Evolutionary conservation across 1,284 basidiomycete species (phyloP).

Genomic region (Termitomyces sp.): DNA sequence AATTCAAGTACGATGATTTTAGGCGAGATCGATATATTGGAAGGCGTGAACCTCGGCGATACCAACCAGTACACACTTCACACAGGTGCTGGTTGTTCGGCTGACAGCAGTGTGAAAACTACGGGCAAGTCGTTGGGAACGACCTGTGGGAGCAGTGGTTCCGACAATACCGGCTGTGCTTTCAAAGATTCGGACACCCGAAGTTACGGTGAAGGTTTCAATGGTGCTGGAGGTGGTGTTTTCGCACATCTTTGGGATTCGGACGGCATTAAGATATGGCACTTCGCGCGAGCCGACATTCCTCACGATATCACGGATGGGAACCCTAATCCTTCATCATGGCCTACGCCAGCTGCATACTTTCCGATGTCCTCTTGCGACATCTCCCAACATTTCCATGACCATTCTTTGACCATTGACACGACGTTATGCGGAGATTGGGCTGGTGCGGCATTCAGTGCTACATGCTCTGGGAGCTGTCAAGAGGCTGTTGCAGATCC

Average conservation of each 20-base stretch:
- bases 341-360: conserved; percentile 55
- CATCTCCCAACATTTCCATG: conserved; percentile 21
- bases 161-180: conserved; percentile 63
- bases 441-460: conserved; percentile 34
- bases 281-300: conserved; percentile 61
- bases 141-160: conserved; percentile 42
- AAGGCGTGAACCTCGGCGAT: conserved; percentile 57
- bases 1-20: background rate
- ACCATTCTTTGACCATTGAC: conserved; percentile 21
- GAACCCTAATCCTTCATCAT: conserved; percentile 46
- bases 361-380: conserved; percentile 50
- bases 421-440: conserved; percentile 47
- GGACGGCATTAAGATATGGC: conserved; percentile 72
- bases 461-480: conserved; percentile 57
- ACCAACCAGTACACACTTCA: conserved; percentile 73
- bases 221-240: conserved; percentile 65
- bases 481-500: conserved; percentile 48
- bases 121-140: conserved; percentile 33
- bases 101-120: conserved; percentile 24
- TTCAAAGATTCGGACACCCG: conserved; percentile 47
- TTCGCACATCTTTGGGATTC: conserved; percentile 68
- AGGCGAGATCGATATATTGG: conserved; percentile 70
- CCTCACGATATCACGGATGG: conserved; percentile 60
- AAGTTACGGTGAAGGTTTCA: conserved; percentile 71
- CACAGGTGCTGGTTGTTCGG: conserved; percentile 50